phyloP scores from a whole-genome alignment of 2,329 filamentous ascomycete species.

The Trichoderma semiorbis region DNA sequence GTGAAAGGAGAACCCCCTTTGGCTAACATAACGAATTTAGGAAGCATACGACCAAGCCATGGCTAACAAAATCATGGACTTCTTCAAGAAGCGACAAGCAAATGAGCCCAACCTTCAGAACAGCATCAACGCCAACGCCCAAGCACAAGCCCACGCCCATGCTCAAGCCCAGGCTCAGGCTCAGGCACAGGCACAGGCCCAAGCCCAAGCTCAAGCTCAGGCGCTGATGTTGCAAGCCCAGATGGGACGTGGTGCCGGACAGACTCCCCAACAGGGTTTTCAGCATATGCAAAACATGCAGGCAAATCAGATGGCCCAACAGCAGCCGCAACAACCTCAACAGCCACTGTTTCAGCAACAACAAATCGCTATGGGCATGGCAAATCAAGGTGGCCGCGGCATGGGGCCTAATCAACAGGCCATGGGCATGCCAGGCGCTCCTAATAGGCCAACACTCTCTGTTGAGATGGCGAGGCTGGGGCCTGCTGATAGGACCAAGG shows the following conservation, averaged over 20 bases:
- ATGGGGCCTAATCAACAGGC: constrained; percentile 43
- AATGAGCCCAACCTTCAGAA: constrained; percentile 50
- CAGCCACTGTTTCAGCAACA: constrained; percentile 30
- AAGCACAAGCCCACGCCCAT: constrained; percentile 36
- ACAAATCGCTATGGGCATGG: constrained; percentile 31
- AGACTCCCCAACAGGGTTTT: constrained; percentile 51
- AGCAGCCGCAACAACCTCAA: constrained; percentile 28
- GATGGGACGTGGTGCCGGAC: constrained; percentile 50
- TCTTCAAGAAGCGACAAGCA: constrained; percentile 48
- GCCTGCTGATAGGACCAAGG: constrained; percentile 43
- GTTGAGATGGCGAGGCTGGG: constrained; percentile 39
- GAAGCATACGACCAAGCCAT: constrained; percentile 50
- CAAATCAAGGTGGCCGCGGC: constrained; percentile 36
- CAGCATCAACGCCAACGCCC: constrained; percentile 45
- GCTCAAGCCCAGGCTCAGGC: constrained; percentile 37
- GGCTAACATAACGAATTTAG: constrained; percentile 31
- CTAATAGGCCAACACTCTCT: constrained; percentile 31
- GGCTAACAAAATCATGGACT: constrained; percentile 44
- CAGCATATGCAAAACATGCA: constrained; percentile 56
- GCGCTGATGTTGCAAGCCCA: constrained; percentile 50
- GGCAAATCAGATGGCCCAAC: constrained; percentile 26
- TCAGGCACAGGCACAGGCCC: constrained; percentile 35
- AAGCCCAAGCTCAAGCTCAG: constrained; percentile 38
- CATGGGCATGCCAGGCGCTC: constrained; percentile 36
- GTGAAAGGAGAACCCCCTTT: not conserved